Percentiles rank a stretch among this genome's conserved stretches.
phyloP scores from a whole-genome alignment of 371 early-diverging fungal species.

The Mortierella sp. region DNA sequence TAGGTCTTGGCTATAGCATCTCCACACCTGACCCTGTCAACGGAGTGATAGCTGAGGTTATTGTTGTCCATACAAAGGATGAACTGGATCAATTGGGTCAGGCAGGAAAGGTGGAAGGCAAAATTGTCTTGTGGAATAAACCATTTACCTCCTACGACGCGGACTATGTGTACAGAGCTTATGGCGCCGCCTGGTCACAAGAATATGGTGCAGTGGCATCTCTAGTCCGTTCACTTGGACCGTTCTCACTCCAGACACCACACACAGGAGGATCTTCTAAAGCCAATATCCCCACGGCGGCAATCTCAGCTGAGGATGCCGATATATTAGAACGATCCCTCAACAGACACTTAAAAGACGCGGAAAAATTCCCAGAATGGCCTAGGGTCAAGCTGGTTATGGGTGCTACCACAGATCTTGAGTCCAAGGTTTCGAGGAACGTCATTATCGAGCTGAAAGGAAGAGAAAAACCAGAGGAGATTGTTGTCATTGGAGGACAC shows the following conservation, averaged over 20 bases:
- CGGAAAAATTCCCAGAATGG: constrained; percentile 18
- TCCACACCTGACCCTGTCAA: constrained; percentile 57
- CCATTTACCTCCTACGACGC: constrained; percentile 54
- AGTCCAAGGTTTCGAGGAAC: constrained; percentile 57
- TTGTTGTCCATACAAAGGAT: constrained; percentile 60
- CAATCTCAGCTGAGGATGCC: constrained; percentile 65
- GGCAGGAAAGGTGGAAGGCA: constrained; percentile 55
- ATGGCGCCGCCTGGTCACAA: constrained; percentile 61
- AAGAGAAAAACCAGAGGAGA: constrained; percentile 60
- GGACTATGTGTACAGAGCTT: constrained; percentile 38
- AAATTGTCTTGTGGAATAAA: constrained; percentile 63
- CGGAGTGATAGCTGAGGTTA: constrained; percentile 61
- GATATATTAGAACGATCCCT: constrained; percentile 62
- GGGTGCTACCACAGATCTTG: constrained; percentile 46
- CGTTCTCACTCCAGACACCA: constrained; percentile 60
- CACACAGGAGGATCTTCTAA: constrained; percentile 61
- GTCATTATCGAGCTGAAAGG: constrained; percentile 67
- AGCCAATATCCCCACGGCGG: constrained; percentile 63
- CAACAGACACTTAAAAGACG: constrained; percentile 37
- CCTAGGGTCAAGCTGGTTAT: constrained; percentile 61
- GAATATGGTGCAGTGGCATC: constrained; percentile 63
- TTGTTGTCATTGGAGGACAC: constrained; percentile 69
- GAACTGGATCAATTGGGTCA: constrained; percentile 59
- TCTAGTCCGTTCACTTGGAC: constrained; percentile 61
- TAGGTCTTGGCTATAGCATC: constrained; percentile 65